phyloP scores from a whole-genome alignment of 1,284 basidiomycete species.

The Tetrapyrgos nigripes region DNA sequence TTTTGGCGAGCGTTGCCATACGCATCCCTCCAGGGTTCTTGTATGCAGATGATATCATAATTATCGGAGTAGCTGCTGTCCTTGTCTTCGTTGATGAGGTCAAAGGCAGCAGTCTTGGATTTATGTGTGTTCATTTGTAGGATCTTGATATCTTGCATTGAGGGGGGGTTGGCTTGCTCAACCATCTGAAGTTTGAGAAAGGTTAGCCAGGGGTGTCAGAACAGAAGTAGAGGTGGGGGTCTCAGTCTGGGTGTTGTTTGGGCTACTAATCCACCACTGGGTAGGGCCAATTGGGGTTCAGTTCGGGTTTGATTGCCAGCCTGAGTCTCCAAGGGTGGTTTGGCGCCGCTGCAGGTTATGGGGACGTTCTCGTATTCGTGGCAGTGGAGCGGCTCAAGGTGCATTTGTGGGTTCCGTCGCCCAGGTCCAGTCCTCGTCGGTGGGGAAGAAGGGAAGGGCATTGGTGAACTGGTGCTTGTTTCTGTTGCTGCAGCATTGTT shows the following conservation, averaged over 20 bases:
- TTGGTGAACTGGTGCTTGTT: slow-evolving; percentile 9
- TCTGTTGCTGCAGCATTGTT: background rate
- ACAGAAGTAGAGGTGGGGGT: too few species aligned
- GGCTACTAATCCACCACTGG: too few species aligned
- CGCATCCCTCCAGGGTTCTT: slow-evolving; percentile 33
- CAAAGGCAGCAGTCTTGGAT: slow-evolving; percentile 15
- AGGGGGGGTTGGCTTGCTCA: too few species aligned
- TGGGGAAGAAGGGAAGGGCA: slow-evolving; percentile 17
- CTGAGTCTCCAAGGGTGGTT: too few species aligned
- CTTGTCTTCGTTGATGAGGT: slow-evolving; percentile 9
- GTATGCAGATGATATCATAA: slow-evolving; percentile 32
- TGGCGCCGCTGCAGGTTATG: too few species aligned
- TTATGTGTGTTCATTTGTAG: slow-evolving; percentile 23
- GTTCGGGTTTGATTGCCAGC: too few species aligned
- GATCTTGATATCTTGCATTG: too few species aligned
- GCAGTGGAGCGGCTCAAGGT: background rate
- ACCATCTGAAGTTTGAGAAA: too few species aligned
- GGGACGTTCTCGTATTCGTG: too few species aligned
- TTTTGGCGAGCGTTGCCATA: slow-evolving; percentile 21
- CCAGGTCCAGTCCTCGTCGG: slow-evolving; percentile 14
- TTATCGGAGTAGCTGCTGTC: slow-evolving; percentile 5
- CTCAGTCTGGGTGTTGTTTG: too few species aligned
- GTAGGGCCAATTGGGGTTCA: too few species aligned
- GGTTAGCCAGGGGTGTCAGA: too few species aligned
- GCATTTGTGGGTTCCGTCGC: background rate